Percentiles rank a stretch among this genome's conserved stretches.
phyloP scores from a whole-genome alignment of 306 rosid species.

The Prunus salicina region DNA sequence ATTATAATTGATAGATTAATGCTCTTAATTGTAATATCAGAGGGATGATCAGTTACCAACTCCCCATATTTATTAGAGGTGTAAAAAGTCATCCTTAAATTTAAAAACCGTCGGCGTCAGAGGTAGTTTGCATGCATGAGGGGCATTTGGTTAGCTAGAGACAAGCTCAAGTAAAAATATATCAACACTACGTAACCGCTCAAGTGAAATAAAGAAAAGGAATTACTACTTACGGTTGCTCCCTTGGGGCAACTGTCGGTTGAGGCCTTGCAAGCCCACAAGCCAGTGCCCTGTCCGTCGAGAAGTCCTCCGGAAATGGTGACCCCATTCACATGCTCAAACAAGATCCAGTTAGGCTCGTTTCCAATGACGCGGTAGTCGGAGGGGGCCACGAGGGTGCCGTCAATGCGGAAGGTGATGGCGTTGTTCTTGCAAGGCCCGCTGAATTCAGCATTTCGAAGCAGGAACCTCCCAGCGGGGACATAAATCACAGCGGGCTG shows the following conservation, averaged over 20 bases:
- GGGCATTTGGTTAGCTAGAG: too few relatives aligned
- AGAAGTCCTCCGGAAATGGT: slow-evolving; percentile 39
- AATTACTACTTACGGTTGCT: slow-evolving; percentile 35
- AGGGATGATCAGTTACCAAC: too few relatives aligned
- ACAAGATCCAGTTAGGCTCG: slow-evolving; percentile 32
- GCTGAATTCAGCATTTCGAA: slow-evolving; percentile 24
- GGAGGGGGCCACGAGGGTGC: slow-evolving; percentile 44
- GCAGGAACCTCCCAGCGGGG: slow-evolving; percentile 41
- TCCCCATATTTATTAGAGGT: too few relatives aligned
- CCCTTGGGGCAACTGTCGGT: slow-evolving; percentile 44
- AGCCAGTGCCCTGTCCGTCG: slow-evolving; percentile 44
- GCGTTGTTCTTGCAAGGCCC: slow-evolving; percentile 44
- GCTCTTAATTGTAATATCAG: too few relatives aligned
- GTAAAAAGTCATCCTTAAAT: too few relatives aligned
- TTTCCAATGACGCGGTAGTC: slow-evolving; percentile 39
- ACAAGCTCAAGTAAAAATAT: too few relatives aligned
- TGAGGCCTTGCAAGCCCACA: slow-evolving; percentile 54
- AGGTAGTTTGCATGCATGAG: too few relatives aligned
- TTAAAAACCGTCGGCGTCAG: too few relatives aligned
- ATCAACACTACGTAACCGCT: not conserved
- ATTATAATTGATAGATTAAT: too few relatives aligned
- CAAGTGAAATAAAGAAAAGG: not conserved
- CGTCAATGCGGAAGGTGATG: slow-evolving; percentile 34
- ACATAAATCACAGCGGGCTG: slow-evolving; percentile 33
- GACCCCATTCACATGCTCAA: slow-evolving; percentile 35